These are phyloP conservation scores for Emmonsiellopsis sp. DNA, from an alignment of 2,329 filamentous ascomycete species.

Conservation along the genomic window DNA sequence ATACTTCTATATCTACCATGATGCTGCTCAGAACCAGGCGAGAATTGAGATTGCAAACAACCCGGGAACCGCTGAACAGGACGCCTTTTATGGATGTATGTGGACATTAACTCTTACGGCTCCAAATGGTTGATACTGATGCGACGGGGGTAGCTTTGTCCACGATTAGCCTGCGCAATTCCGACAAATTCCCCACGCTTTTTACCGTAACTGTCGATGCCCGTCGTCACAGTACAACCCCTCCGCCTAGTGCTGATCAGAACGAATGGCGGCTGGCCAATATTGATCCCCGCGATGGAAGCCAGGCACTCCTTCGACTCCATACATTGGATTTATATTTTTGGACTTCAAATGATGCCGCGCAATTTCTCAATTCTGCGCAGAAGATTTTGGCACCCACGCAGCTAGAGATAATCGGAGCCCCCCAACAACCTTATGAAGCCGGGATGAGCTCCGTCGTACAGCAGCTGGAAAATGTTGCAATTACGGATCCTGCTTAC, in stretches of 20 bases:
- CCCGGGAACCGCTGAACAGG: conserved; percentile 53
- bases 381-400: conserved; percentile 25
- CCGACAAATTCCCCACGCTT: conserved; percentile 50
- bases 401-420: conserved; percentile 44
- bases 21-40: conserved; percentile 42
- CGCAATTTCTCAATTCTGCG: conserved; percentile 41
- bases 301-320: conserved; percentile 43
- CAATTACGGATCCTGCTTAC: conserved; percentile 46
- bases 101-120: neutral
- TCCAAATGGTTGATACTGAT: neutral
- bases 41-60: conserved; percentile 57
- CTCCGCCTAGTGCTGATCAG: conserved; percentile 18
- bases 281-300: conserved; percentile 44
- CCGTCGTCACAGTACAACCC: conserved; percentile 18
- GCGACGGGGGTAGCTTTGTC: conserved; percentile 37
- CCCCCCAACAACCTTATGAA: conserved; percentile 28
- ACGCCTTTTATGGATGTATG: conserved; percentile 54
- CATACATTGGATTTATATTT: conserved; percentile 57
- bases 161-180: conserved; percentile 45
- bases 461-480: conserved; percentile 53
- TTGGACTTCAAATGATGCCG: conserved; percentile 53
- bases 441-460: conserved; percentile 51
- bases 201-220: conserved; percentile 49
- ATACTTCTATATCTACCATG: conserved; percentile 57
- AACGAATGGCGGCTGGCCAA: conserved; percentile 51